Evolutionary conservation across 2,329 filamentous ascomycete genomes (phyloP).

Genomic region (Colletotrichum sp.): DNA sequence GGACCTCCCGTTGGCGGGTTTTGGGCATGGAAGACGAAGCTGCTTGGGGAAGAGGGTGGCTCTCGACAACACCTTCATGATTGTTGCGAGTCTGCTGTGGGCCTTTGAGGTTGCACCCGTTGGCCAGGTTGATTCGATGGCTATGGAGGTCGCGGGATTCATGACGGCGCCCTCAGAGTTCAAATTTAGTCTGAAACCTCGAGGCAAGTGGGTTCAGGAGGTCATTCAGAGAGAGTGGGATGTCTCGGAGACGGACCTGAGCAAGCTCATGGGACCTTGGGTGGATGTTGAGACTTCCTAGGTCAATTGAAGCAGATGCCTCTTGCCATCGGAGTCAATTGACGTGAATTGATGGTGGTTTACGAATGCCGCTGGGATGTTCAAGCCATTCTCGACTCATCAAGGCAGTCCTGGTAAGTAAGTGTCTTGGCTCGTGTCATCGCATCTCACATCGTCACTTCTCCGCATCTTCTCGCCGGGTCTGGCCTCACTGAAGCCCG

Average conservation of each 20-base stretch:
- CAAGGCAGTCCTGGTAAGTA: neutral
- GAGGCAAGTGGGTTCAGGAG: conserved; percentile 32
- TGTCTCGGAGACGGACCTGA: conserved; percentile 7
- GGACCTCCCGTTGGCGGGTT: conserved; percentile 38
- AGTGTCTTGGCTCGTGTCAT: neutral
- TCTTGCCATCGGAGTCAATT: neutral
- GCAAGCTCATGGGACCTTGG: conserved; percentile 6
- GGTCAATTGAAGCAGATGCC: neutral
- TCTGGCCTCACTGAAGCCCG: neutral
- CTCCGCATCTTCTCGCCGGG: neutral
- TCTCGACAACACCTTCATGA: conserved; percentile 47
- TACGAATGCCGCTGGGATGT: neutral
- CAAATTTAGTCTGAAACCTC: conserved; percentile 28
- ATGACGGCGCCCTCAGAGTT: conserved; percentile 31
- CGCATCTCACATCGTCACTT: neutral
- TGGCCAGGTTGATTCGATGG: conserved; percentile 25
- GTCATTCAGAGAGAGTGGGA: conserved; percentile 23
- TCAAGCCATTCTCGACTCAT: neutral
- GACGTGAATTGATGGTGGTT: neutral
- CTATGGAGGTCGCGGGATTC: conserved; percentile 28
- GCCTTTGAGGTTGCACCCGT: conserved; percentile 45
- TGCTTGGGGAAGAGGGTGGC: conserved; percentile 50
- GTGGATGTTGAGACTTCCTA: neutral
- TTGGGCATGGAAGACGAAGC: conserved; percentile 54
- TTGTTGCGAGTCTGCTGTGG: conserved; percentile 52